Evolutionary conservation across 768 basidiomycete species (phyloP).

Genomic region (Mycena kentingensis): DNA sequence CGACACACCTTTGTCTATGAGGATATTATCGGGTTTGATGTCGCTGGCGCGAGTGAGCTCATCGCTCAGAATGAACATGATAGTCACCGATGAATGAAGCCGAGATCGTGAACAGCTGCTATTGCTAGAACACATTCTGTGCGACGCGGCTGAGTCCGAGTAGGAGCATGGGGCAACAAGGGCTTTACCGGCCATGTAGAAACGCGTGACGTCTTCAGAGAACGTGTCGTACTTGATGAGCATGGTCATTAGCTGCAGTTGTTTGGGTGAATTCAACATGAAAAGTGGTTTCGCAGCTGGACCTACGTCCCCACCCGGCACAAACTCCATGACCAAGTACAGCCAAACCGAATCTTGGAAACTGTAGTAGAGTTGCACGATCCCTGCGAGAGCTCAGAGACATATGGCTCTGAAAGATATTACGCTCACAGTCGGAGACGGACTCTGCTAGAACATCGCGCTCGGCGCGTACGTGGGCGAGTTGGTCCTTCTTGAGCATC

Average conservation of each 20-base stretch:
- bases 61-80: constrained; percentile 3
- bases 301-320: constrained; percentile 98
- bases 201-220: constrained; percentile 95
- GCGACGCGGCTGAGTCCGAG: neutral
- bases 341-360: constrained; percentile 93
- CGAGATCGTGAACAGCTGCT: constrained; percentile 94
- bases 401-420: neutral
- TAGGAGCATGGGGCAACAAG: neutral
- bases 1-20: constrained; percentile 44
- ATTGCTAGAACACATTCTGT: constrained; percentile 96
- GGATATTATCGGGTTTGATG: constrained; percentile 97
- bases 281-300: constrained; percentile 51
- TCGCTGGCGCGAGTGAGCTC: constrained; percentile 55
- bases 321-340: constrained; percentile 98
- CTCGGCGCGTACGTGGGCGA: constrained; percentile 97
- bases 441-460: constrained; percentile 96
- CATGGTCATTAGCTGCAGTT: too few species aligned
- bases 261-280: too few species aligned
- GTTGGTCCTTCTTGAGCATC: constrained; percentile 99
- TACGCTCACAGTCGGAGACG: constrained; percentile 52
- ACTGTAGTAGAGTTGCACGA: constrained; percentile 96
- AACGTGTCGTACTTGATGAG: constrained; percentile 99
- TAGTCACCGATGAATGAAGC: constrained; percentile 92
- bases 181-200: constrained; percentile 71
- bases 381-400: constrained; percentile 60